Conservation (phyloP, 306 rosid genomes). For the Hippophae rhamnoides region DNA sequence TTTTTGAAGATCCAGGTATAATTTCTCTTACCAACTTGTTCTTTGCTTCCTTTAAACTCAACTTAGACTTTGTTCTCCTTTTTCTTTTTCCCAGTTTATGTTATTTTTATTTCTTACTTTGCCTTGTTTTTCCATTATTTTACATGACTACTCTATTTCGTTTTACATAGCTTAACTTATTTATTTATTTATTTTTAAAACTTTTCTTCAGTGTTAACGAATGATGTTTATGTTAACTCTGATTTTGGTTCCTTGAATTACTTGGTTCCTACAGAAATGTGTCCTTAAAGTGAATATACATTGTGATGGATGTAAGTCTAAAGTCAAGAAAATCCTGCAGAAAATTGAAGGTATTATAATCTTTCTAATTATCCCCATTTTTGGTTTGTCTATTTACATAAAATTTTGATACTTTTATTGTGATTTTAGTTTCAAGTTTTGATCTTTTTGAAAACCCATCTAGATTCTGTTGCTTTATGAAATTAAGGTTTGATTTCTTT, state of each 20-base stretch:
- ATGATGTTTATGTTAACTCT: slow-evolving; percentile 21
- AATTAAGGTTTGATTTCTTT: background rate
- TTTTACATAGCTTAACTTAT: too few relatives aligned
- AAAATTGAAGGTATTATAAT: slow-evolving; percentile 64
- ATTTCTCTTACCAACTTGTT: slow-evolving; percentile 10
- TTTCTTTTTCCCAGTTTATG: background rate
- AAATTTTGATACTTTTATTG: background rate
- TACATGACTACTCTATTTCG: background rate
- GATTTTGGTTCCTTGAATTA: slow-evolving; percentile 26
- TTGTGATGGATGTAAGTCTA: slow-evolving; percentile 90
- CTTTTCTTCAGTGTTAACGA: background rate
- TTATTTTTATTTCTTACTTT: background rate
- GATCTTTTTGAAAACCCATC: too few relatives aligned
- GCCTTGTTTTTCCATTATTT: background rate
- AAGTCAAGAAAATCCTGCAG: slow-evolving; percentile 92
- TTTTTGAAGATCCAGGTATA: slow-evolving; percentile 81
- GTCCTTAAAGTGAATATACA: slow-evolving; percentile 93
- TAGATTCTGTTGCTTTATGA: background rate
- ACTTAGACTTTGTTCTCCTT: background rate
- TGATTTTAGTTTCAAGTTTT: background rate
- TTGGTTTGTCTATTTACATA: background rate
- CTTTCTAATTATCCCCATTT: too few relatives aligned
- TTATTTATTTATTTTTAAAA: background rate
- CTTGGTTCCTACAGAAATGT: slow-evolving; percentile 61
- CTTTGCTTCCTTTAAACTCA: slow-evolving; percentile 10